Conservation (phyloP, 371 early-diverging fungal species). For the Mortierella sp. region DNA sequence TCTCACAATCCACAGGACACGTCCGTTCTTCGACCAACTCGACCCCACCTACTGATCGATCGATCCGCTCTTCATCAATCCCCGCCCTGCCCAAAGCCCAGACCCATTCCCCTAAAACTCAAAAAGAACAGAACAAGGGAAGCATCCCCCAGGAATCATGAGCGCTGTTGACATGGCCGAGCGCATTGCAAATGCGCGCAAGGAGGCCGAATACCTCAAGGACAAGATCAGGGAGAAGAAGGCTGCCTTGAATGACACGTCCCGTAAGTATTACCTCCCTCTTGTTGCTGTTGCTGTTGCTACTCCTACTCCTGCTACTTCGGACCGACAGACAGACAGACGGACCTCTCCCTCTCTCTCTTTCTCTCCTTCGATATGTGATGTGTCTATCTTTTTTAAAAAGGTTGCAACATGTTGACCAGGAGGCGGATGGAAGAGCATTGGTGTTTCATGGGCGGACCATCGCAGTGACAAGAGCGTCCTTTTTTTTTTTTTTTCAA, state of each 20-base stretch:
- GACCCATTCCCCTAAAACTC: not conserved
- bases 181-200: constrained; percentile 88
- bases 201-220: constrained; percentile 95
- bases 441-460: no score
- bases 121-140: not conserved
- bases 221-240: constrained; percentile 94
- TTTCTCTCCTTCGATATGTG: no score
- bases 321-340: not conserved
- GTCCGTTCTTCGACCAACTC: no score
- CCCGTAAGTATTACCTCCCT: constrained; percentile 71
- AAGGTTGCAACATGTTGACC: not conserved
- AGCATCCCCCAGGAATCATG: constrained; percentile 57
- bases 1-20: no score
- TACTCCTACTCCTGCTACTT: no score
- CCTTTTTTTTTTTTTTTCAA: no score
- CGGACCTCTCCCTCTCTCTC: no score
- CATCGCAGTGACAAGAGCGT: no score
- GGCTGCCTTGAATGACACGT: constrained; percentile 93
- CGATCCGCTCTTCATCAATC: not conserved
- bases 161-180: constrained; percentile 84
- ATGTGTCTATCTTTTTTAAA: not conserved
- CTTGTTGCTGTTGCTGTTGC: no score
- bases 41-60: no score
- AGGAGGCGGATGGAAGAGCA: no score
- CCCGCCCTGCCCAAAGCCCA: not conserved